Evolutionary conservation across 192 early-diverging fungal species (phyloP).

Genomic region (Podila epigama): DNA sequence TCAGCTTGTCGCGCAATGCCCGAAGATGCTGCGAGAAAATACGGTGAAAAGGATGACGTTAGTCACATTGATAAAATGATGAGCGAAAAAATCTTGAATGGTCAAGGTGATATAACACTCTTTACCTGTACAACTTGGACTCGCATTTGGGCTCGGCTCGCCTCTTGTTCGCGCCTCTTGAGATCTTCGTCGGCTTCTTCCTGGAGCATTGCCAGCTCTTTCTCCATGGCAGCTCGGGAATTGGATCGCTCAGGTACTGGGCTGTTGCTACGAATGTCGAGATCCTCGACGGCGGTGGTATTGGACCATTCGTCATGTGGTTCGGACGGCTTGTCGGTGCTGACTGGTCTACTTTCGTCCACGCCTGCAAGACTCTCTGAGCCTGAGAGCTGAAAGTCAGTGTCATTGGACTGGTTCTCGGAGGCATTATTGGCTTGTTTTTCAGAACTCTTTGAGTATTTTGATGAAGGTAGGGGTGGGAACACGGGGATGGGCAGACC

Average conservation of each 20-base stretch:
- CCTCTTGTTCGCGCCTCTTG: conserved; percentile 32
- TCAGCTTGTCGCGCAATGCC: conserved; percentile 31
- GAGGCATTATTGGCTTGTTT: no score
- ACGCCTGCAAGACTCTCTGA: no score
- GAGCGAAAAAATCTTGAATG: neutral
- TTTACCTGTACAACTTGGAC: conserved; percentile 42
- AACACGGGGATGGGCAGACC: conserved; percentile 17
- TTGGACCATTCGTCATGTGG: neutral
- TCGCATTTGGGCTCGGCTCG: conserved; percentile 32
- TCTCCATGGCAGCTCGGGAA: conserved; percentile 20
- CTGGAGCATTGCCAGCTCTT: conserved; percentile 37
- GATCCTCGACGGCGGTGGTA: conserved; percentile 13
- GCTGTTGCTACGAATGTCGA: neutral
- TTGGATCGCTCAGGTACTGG: neutral
- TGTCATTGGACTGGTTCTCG: no score
- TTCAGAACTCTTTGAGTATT: neutral
- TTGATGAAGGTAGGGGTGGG: neutral
- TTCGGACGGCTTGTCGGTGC: neutral
- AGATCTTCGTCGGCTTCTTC: conserved; percentile 44
- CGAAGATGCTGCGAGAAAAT: conserved; percentile 50
- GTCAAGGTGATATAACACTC: neutral
- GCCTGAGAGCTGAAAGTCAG: no score
- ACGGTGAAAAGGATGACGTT: neutral
- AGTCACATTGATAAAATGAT: neutral
- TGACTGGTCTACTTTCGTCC: no score